phyloP scores from a whole-genome alignment of 139 green algal species.

The Coccomyxa sp. region DNA sequence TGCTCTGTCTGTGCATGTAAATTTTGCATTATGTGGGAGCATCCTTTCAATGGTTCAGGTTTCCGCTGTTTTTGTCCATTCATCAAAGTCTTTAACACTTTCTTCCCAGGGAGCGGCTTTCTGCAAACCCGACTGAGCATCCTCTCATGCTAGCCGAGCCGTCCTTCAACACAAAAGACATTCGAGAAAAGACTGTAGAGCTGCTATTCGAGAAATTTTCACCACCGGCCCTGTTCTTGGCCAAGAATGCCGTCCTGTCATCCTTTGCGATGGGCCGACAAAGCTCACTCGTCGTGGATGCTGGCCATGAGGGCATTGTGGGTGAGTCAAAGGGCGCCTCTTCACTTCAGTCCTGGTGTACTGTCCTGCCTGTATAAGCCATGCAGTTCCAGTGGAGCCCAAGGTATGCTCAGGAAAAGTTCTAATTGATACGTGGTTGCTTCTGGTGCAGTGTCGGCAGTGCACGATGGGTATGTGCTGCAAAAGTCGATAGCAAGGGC shows the following conservation, averaged over 20 bases:
- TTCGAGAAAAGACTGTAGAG: conserved; percentile 73
- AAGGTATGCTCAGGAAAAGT: background rate
- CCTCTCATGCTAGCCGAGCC: conserved; percentile 89
- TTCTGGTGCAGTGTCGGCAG: conserved; percentile 68
- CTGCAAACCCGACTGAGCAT: conserved; percentile 74
- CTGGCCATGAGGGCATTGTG: conserved; percentile 60
- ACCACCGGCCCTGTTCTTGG: conserved; percentile 82
- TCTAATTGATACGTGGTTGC: background rate
- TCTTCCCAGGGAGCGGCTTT: conserved; percentile 69
- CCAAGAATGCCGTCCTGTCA: conserved; percentile 80
- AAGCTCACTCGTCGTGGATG: conserved; percentile 88
- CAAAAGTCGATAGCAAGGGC: conserved; percentile 66
- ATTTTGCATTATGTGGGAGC: no score
- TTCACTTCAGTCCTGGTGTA: background rate
- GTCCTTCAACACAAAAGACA: conserved; percentile 51
- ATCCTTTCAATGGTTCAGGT: background rate
- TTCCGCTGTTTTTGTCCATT: background rate
- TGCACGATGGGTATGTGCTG: conserved; percentile 92
- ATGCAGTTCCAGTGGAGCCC: background rate
- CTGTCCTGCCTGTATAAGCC: background rate
- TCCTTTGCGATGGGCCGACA: conserved; percentile 84
- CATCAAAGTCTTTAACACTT: background rate
- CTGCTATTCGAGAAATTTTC: conserved; percentile 85
- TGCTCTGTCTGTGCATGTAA: background rate
- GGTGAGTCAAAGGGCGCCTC: conserved; percentile 34